Base-by-base conservation (phyloP, 2,329 filamentous ascomycete species). In the Colletotrichum paranaense region DNA sequence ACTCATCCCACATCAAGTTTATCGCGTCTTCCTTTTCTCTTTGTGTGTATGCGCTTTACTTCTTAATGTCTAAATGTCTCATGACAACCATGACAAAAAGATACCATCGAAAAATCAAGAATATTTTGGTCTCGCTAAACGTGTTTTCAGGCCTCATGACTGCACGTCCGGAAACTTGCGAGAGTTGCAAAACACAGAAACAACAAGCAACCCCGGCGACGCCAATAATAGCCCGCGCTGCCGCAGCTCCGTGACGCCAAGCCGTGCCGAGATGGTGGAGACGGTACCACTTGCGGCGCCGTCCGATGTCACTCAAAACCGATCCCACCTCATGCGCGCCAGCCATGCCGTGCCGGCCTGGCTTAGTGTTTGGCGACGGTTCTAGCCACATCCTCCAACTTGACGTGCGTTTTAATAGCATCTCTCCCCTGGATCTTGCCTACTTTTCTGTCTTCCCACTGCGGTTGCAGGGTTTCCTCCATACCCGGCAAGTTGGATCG, bases 241-340 rank as follows among this genome's bases (percentile, higher is more conserved):
- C 70, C 66, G 67, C 70, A 65, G 60, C 66, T 69, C 70, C 70
- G 70, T 26, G 66, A 73, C 70, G 70, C 70, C 70, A 70, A 73
- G 70, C 53, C 66, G 70, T 69, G 70, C 66, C 70, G 66, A 65
- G 60, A 70, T 42, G 67, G 66, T 73, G 70, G 70, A 69, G 69
- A 60, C 55, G 59, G 55, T 35, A 46, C 59, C 66, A 60, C 55
- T 60, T 64, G 70, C 66, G 32, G 70, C 58, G 65, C 58, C 69
- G 53, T 72, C 69, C 58, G 65, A 68, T 58, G 22, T 60, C 59
- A 28, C 38, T 55, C 55, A 24, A 65, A 73, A 69, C 55, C 55
- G 9, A 52, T 59, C 26, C 56, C 42, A 22, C 42, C 28, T 69
- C 53, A 69, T 69, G 59, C 59, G 46, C 26, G 26, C 35, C 64